phyloP scores from a whole-genome alignment of 2,329 filamentous ascomycete genomes.

The Botrytis galanthina region DNA sequence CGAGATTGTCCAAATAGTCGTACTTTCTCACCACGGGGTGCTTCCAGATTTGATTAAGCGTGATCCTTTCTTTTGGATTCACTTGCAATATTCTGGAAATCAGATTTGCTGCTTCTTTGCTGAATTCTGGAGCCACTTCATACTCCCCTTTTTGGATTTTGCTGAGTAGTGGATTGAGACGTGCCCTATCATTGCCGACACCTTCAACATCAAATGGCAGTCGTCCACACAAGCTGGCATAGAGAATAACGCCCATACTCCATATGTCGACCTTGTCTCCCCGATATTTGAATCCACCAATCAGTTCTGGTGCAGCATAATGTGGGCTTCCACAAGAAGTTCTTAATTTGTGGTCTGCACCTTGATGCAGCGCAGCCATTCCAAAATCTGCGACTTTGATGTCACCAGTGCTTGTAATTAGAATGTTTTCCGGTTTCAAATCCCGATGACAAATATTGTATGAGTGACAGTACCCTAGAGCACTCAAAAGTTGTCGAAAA shows the following conservation, averaged over 20 bases:
- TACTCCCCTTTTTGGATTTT: constrained; percentile 60
- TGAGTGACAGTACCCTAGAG: constrained; percentile 86
- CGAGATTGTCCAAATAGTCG: constrained; percentile 64
- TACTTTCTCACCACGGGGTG: constrained; percentile 87
- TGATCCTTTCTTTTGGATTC: constrained; percentile 75
- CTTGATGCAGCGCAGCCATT: constrained; percentile 90
- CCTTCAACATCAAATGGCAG: constrained; percentile 70
- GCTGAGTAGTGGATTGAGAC: constrained; percentile 59
- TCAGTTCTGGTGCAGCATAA: constrained; percentile 91
- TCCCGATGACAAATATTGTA: constrained; percentile 96
- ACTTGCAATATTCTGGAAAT: constrained; percentile 76
- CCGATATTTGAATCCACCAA: constrained; percentile 72
- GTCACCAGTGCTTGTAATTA: constrained; percentile 71
- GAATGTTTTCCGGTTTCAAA: constrained; percentile 94
- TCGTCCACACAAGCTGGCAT: constrained; percentile 77
- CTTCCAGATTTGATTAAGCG: constrained; percentile 76
- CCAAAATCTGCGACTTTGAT: constrained; percentile 97
- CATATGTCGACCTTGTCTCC: constrained; percentile 89
- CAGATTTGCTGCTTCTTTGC: constrained; percentile 69
- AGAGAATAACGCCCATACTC: constrained; percentile 90
- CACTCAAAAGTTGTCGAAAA: constrained; percentile 91
- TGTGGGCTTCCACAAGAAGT: constrained; percentile 96
- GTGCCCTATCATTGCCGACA: constrained; percentile 26
- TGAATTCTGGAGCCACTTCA: constrained; percentile 61
- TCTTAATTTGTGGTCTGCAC: constrained; percentile 71